Base-by-base conservation (phyloP, 805 yeast species). In the Saccharomycopsis fermentans region DNA sequence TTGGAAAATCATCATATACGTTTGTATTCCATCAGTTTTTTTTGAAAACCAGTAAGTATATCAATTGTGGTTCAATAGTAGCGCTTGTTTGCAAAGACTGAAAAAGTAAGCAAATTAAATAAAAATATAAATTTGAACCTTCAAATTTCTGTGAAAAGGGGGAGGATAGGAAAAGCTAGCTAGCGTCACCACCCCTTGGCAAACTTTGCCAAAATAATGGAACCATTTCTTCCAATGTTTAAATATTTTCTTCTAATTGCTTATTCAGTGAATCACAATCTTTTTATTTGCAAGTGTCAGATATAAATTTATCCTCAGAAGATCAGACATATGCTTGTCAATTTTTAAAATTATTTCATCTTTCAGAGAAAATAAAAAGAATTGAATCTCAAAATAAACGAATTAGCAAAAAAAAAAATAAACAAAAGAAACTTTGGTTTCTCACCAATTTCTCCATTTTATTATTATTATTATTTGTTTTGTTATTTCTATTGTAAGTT, bases 311-410 rank as follows among this genome's bases (percentile, higher is more conserved):
- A 71, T 81, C 90, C 75, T 81, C 90, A 75, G 70, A 59, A 65
- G 71, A 74, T 90, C 96, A 84, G 97, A 90, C 96, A 91, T 91
- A 91, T 91, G 97, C 97, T 91, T 91, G 97, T 91, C 96, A 73
- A 71, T 74, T 74, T 77, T 53, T 54, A 73, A 43, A 43, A 73
- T 77, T 68, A 72, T 81, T 81, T 79, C 80, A 77, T 81, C 80
- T 51, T 51, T 51, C 50, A 43, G 50, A 43, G 29, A 43, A 43
- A 43, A 43, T 54, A 54, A 52, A 39, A 39, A 54, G 27, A 29
- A 3, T 16, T n/a, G 36, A 29, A 27, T 32, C 11, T 5, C n/a
- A 27, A 50, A 50, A 29, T 27, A 27, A 27, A 29, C 3, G 24
- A 16, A 4, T 32, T 2, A 50, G 4, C 5, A 4, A 32, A 47